Evolutionary conservation across 2,329 filamentous ascomycete genomes (phyloP), one percentile per base, ranked within the genome.

Genomic region (Sordariomycetes sp.): DNA sequence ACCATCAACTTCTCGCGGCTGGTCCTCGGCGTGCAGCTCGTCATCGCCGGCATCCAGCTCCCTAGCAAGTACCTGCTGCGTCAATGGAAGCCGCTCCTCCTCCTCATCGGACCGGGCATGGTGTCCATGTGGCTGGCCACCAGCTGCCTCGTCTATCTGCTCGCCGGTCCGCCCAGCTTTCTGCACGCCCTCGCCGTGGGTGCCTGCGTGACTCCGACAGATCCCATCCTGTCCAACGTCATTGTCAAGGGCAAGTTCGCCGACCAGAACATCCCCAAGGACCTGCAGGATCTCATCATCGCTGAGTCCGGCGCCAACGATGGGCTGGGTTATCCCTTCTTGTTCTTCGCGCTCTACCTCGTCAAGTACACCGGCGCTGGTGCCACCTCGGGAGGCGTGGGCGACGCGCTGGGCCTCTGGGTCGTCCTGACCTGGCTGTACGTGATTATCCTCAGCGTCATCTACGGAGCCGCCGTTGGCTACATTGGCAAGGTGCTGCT

Each of bases 221-320:
- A 95, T 47, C 88, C 88, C 0, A 78, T 94, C 2, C 58, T 94
- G 24, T 90, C 83, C 12, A 90, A 92, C 42, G 83, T 83, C 3
- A 94, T 94, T 37, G 86, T 94, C 30, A 94, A 94, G 62, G 87
- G 87, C 21, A 88, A 85, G 47, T 95, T 94, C 51, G 88, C 88
- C 1, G 87, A 94, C 49, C 82, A 87, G 47, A 92, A 94, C 51
- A 80, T 94, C 14, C 86, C 88, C 0, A 79, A 78, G 37, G 73
- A 80, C 19, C 63, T 95, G 32, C 86, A 94, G 61, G 78, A 82
- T 42, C 85, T 86, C 45, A 84, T 86, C 48, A 72, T 83, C 32
- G 81, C 78, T 17, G 87, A 95, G 59, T 73, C 72, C 4, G 75
- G 75, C 6, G 66, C 68, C 3, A 79, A 79, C 40, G 75, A 79